Base-by-base conservation (phyloP, 2,329 filamentous ascomycete species). In the Neonectria ditissima region DNA sequence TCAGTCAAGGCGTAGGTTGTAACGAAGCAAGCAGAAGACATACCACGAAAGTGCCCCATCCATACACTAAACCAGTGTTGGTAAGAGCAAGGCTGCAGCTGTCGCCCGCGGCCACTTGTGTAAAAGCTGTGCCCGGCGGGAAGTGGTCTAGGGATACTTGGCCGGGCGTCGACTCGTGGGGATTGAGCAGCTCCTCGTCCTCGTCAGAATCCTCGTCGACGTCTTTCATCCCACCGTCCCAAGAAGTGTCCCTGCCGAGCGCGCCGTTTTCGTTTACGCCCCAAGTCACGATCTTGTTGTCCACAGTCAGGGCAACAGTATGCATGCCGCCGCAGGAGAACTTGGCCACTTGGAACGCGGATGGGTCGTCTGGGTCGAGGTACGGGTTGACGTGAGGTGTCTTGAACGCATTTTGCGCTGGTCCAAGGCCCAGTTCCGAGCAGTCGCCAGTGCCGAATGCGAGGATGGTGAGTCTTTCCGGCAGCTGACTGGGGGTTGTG, bases 181-280 rank as follows among this genome's bases (percentile, higher is more conserved):
- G 87, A 72, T 45, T 45, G 5, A 24, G 13, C 20, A 24, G 18
- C n/a, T 34, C 47, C 14, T 86, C 82, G 7, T 82, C 81, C 26
- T 72, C 71, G 26, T 44, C 56, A 9, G 76, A 71, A 0, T 75
- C 83, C 16, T 81, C 81, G 20, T 84, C 84, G 10, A 80, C 77
- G 50, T 86, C 84, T 48, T 84, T 81, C 37, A 82, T 73, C 26
- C 86, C 86, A 32, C 88, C 88, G 3, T 88, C 84, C 82, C 88
- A 89, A 4, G 81, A 78, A 82, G 61, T 93, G 71, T 90, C 85
- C 73, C 92, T 86, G 34, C 92, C 92, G 34, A 95, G 84, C 1
- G 92, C 91, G 64, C 89, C 88, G 72, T 92, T 87, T 75, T 94
- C 92, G 75, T 94, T 94, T 68, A 94, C 91, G 62, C 92, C 92